Conservation (phyloP, 2,329 filamentous ascomycete genomes). For the Aspergillus sp. region DNA sequence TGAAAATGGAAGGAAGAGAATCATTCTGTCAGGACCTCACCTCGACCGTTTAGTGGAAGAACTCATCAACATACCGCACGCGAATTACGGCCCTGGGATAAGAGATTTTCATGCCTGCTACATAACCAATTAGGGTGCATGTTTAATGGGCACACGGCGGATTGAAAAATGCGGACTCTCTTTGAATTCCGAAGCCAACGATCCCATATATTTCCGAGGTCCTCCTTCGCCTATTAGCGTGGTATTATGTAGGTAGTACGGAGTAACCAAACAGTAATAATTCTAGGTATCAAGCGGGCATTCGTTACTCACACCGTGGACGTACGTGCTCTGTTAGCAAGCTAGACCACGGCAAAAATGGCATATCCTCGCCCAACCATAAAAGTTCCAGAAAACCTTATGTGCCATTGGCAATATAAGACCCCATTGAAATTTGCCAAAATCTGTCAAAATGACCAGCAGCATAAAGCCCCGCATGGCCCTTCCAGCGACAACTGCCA, state of each 20-base stretch:
- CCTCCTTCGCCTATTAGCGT: background rate
- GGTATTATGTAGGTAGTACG: background rate
- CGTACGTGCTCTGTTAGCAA: background rate
- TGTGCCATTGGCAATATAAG: slow-evolving; percentile 39
- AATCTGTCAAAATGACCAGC: slow-evolving; percentile 56
- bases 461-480: slow-evolving; percentile 52
- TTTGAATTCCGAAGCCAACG: background rate
- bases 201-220: background rate
- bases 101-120: background rate
- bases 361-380: background rate
- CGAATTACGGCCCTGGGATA: background rate
- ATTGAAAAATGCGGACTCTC: background rate
- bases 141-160: background rate
- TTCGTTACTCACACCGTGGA: background rate
- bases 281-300: background rate
- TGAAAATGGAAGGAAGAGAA: slow-evolving; percentile 3
- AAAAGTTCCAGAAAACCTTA: background rate
- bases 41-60: background rate
- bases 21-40: too few species aligned
- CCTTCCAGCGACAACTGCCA: slow-evolving; percentile 50
- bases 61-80: background rate
- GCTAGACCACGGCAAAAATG: background rate
- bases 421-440: slow-evolving; percentile 54
- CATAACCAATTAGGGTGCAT: background rate
- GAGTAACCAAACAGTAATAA: background rate